phyloP scores from a whole-genome alignment of 441 rosid genomes.

The Euphorbia celastroides region DNA sequence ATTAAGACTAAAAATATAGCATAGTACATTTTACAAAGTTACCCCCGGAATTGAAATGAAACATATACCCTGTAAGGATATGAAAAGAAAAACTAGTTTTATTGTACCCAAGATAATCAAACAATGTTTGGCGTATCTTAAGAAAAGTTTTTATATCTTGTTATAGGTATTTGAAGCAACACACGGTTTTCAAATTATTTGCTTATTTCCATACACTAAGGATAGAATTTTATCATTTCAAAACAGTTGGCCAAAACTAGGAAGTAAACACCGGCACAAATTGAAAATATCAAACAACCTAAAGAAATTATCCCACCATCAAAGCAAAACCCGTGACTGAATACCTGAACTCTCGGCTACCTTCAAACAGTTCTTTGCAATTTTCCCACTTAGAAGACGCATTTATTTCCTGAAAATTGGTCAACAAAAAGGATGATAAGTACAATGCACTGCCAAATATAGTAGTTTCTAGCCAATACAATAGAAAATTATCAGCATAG shows the following conservation, averaged over 20 bases:
- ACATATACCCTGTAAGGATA: conserved; percentile 1
- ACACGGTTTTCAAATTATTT: conserved; percentile 1
- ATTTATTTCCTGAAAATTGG: conserved; percentile 61
- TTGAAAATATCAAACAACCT: neutral
- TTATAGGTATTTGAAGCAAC: neutral
- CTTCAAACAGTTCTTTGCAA: conserved; percentile 60
- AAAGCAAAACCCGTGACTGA: neutral
- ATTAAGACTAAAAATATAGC: neutral
- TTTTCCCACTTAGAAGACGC: conserved; percentile 80
- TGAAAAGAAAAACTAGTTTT: conserved; percentile 12
- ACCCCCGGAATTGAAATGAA: neutral
- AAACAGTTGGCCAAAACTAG: neutral
- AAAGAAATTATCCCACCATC: neutral
- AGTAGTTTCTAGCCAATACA: neutral
- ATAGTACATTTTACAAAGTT: neutral
- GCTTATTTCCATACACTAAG: neutral
- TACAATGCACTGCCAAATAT: neutral
- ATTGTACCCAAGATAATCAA: neutral
- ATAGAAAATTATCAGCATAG: conserved; percentile 1
- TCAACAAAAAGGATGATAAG: conserved; percentile 9
- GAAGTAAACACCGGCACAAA: neutral
- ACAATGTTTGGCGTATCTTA: neutral
- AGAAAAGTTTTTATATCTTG: neutral
- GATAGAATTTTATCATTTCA: neutral
- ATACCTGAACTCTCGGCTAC: conserved; percentile 80